Percentiles rank a stretch among this genome's conserved stretches.
Evolutionary conservation across 164 flowering plant species (phyloP).

Genomic region (Houttuynia cordata): DNA sequence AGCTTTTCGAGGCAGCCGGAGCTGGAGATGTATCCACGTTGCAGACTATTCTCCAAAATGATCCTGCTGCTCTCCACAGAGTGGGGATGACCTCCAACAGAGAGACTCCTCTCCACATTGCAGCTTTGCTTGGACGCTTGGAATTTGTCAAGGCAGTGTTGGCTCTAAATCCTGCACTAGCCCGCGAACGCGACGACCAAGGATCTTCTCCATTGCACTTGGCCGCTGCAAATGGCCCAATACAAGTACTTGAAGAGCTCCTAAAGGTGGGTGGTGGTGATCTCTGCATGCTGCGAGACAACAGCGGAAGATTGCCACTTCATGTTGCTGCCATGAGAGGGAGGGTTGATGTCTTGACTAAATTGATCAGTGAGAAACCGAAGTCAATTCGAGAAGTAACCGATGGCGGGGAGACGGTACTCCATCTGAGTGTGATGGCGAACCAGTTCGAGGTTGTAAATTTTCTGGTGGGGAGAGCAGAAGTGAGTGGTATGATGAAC

Average conservation of each 20-base stretch:
- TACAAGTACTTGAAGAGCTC: not conserved
- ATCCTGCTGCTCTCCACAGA: not conserved
- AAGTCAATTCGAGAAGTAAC: not conserved
- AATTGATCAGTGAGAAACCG: not conserved
- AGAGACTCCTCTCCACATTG: conserved; percentile 1
- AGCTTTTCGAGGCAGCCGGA: not conserved
- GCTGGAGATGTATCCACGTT: not conserved
- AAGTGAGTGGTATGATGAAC: not conserved
- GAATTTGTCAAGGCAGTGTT: not conserved
- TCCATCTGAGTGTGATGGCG: conserved; percentile 2
- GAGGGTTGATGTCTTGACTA: not conserved
- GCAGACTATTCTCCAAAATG: not conserved
- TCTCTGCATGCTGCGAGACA: not conserved
- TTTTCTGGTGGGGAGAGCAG: not conserved
- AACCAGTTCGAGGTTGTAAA: conserved; percentile 1
- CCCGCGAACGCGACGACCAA: not conserved
- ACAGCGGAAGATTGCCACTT: not conserved
- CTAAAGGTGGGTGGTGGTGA: not conserved
- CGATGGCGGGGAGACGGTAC: not conserved
- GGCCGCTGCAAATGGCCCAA: not conserved
- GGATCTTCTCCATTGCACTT: conserved; percentile 8
- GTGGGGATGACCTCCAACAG: not conserved
- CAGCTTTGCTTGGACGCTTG: not conserved
- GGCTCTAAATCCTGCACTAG: not conserved
- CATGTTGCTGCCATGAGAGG: conserved; percentile 5